Conservation (phyloP, 192 early-diverging fungal genomes). For the Backusella macrospora region DNA sequence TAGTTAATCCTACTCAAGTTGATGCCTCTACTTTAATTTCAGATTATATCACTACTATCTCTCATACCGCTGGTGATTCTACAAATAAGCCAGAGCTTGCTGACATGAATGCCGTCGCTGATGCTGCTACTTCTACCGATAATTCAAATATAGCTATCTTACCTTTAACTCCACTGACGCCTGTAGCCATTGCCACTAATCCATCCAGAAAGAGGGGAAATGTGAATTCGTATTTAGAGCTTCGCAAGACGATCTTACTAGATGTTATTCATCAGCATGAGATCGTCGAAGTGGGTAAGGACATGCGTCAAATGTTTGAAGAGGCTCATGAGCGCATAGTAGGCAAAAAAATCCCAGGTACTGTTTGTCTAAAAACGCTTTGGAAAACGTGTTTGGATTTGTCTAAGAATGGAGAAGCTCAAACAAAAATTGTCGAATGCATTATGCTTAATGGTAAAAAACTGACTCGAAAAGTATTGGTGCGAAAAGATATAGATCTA, state of each 20-base stretch:
- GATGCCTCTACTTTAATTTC: not conserved
- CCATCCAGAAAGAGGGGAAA: not conserved
- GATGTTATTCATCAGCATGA: not conserved
- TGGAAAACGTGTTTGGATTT: not conserved
- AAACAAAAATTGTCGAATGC: not conserved
- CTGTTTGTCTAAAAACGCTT: constrained; percentile 6
- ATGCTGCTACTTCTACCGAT: too few relatives aligned
- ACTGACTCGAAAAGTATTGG: not conserved
- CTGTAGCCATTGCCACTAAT: not conserved
- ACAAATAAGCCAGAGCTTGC: too few relatives aligned
- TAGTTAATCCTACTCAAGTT: not conserved
- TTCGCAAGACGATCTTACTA: not conserved
- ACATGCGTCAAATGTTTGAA: not conserved
- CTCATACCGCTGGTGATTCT: too few relatives aligned
- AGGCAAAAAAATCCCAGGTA: not conserved
- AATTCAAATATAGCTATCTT: too few relatives aligned
- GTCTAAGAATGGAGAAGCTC: constrained; percentile 10
- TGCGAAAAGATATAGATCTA: constrained; percentile 14
- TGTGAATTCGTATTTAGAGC: not conserved
- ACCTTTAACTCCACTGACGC: too few relatives aligned
- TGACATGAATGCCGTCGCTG: too few relatives aligned
- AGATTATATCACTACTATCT: not conserved
- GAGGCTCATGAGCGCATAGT: not conserved
- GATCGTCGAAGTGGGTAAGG: not conserved
- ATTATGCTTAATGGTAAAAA: constrained; percentile 15